phyloP scores from a whole-genome alignment of 1,284 basidiomycete genomes.

The Boletellus dicymbophilus region DNA sequence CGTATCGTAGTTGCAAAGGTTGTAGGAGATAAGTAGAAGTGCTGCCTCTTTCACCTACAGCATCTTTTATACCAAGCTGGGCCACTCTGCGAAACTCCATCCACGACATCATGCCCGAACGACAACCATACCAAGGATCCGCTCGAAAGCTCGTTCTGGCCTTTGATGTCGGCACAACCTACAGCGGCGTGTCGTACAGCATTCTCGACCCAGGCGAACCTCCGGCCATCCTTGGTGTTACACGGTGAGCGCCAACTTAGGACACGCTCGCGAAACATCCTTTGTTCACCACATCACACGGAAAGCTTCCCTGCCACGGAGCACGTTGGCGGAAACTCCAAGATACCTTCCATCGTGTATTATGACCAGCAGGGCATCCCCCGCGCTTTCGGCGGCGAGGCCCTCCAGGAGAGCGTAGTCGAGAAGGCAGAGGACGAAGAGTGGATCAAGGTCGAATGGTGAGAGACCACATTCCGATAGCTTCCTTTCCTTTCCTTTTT shows the following conservation, averaged over 20 bases:
- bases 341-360: slow-evolving; percentile 57
- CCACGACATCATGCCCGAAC: slow-evolving; percentile 31
- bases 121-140: slow-evolving; percentile 35
- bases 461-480: neutral
- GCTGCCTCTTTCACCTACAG: no score
- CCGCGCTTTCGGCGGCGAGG: slow-evolving; percentile 52
- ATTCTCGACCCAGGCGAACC: slow-evolving; percentile 46
- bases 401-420: slow-evolving; percentile 41
- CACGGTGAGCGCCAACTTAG: slow-evolving; percentile 37
- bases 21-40: no score
- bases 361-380: slow-evolving; percentile 46
- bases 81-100: no score
- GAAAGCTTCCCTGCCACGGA: slow-evolving; percentile 54
- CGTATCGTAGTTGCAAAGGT: no score
- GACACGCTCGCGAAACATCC: neutral
- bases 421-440: slow-evolving; percentile 48
- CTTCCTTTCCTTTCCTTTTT: no score
- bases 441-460: slow-evolving; percentile 50
- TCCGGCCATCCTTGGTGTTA: slow-evolving; percentile 45
- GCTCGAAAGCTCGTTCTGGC: slow-evolving; percentile 46
- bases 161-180: slow-evolving; percentile 55
- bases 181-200: slow-evolving; percentile 48
- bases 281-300: neutral
- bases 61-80: no score
- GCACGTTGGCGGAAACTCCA: slow-evolving; percentile 51